Base-by-base conservation (phyloP, 2,329 filamentous ascomycete genomes). In the Fusarium austroafricanum region DNA sequence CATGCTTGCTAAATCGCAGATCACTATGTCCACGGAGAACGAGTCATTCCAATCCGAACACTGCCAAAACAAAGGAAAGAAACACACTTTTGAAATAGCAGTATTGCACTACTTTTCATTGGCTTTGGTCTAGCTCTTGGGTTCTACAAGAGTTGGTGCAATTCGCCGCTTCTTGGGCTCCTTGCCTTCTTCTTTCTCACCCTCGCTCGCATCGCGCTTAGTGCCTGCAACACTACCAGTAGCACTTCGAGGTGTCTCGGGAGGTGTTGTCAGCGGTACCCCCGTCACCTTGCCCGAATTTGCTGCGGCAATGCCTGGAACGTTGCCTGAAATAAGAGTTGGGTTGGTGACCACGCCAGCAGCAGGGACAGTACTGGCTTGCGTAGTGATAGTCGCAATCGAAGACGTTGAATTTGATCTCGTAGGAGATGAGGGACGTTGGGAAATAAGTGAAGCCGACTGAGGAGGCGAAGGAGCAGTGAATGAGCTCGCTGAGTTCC, bases 331-430 rank as follows among this genome's bases (percentile, higher is more conserved):
- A 10, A 92, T 91, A 2, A 96, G 88, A 2, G 92, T 89, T 2
- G 93, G 92, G 54, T 94, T 94, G 75, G 90, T 94, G 47, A 92
- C 83, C 29, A 93, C 83, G 2, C 83, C 83, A 5, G 82, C 81
- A 6, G 82, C 82, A 18, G 79, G 78, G 4, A 80, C 78, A 1
- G 78, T 73, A 1, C 86, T 85, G 3, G 83, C 76, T 66, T 90
- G 89, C 0, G 92, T 94, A 6, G 90, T 87, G 38, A 95, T 85
- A 0, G 92, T 94, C 6, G 90, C 87, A 45, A 95, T 84, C 12
- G 93, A 96, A 1, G 92, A 94, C 1, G 91, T 87, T 7, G 93
- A 96, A 75, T 93, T 96, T n/a, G 93, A 95, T 63, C 94, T 86
- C 2, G 93, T 87, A 12, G 93, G 94, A 20, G 92, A 96, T 3